Evolutionary conservation across 1,284 basidiomycete species (phyloP).

Genomic region (Porogramme epimiltina): DNA sequence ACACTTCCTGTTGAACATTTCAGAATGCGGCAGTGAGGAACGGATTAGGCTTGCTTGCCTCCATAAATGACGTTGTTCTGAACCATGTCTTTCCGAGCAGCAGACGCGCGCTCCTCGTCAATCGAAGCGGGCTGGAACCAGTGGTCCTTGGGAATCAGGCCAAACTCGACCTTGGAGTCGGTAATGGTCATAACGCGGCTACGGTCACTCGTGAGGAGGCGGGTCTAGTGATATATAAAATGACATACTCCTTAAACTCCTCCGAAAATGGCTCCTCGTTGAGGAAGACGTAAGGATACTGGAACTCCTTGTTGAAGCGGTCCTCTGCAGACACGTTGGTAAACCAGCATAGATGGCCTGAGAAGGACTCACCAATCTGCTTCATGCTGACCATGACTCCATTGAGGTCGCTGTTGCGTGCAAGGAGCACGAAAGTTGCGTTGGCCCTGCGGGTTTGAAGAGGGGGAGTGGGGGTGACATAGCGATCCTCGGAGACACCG

Average conservation of each 20-base stretch:
- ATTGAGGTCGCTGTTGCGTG: conserved; percentile 79
- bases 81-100: conserved; percentile 79
- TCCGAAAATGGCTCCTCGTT: conserved; percentile 83
- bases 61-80: conserved; percentile 87
- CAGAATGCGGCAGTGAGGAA: conserved; percentile 25
- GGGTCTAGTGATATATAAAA: neutral
- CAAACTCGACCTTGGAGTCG: conserved; percentile 73
- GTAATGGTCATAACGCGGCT: conserved; percentile 73
- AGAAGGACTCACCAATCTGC: conserved; percentile 55
- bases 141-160: conserved; percentile 77
- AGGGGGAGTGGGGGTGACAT: conserved; percentile 39
- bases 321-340: conserved; percentile 54
- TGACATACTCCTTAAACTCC: conserved; percentile 69
- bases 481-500: conserved; percentile 59
- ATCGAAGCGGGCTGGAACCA: conserved; percentile 90
- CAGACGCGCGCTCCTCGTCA: conserved; percentile 75
- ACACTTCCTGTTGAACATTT: conserved; percentile 68
- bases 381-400: conserved; percentile 75
- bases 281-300: conserved; percentile 86
- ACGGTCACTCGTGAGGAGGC: neutral
- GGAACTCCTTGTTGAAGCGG: conserved; percentile 83
- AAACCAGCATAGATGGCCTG: conserved; percentile 41
- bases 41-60: conserved; percentile 41
- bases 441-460: conserved; percentile 66
- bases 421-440: conserved; percentile 85